Evolutionary conservation across 2,329 filamentous ascomycete species (phyloP).

Genomic region (Fusarium staphyleae): DNA sequence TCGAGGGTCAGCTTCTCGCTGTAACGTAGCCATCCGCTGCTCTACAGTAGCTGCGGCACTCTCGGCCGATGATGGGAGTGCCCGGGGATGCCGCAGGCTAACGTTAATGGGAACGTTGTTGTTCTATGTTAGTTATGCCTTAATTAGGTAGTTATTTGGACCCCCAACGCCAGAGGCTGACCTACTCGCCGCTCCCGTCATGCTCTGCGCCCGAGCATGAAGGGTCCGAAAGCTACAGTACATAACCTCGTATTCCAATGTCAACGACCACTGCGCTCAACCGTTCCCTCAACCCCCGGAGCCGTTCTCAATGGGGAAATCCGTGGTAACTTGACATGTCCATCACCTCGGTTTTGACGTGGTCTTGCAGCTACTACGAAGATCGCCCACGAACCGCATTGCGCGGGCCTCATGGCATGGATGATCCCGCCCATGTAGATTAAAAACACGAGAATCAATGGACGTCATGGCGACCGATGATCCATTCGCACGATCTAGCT

Average conservation of each 20-base stretch:
- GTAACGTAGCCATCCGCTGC: conserved; percentile 26
- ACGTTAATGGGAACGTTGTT: too few species aligned
- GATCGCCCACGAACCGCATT: conserved; percentile 7
- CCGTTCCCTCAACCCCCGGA: not conserved
- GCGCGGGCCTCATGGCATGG: conserved; percentile 24
- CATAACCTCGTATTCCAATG: conserved; percentile 32
- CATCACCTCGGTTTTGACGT: conserved; percentile 19
- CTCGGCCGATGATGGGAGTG: not conserved
- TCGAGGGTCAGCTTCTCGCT: conserved; percentile 6
- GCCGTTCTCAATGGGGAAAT: conserved; percentile 16
- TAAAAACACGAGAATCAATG: conserved; percentile 21
- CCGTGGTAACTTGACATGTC: conserved; percentile 3
- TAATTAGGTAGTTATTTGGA: too few species aligned
- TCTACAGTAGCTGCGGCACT: not conserved
- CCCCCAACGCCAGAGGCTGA: too few species aligned
- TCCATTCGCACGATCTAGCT: conserved; percentile 2
- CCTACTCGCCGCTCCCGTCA: too few species aligned
- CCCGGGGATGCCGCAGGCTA: not conserved
- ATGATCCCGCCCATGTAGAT: conserved; percentile 8
- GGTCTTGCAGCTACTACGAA: conserved; percentile 1
- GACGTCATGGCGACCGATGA: conserved; percentile 19
- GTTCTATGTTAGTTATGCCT: too few species aligned
- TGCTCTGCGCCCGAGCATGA: not conserved
- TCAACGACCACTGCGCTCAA: conserved; percentile 16
- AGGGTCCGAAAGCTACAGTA: conserved; percentile 13